These are phyloP conservation scores for Arabidopsis hybrid DNA, from an alignment of 441 rosid genomes.

Conservation along the genomic window DNA sequence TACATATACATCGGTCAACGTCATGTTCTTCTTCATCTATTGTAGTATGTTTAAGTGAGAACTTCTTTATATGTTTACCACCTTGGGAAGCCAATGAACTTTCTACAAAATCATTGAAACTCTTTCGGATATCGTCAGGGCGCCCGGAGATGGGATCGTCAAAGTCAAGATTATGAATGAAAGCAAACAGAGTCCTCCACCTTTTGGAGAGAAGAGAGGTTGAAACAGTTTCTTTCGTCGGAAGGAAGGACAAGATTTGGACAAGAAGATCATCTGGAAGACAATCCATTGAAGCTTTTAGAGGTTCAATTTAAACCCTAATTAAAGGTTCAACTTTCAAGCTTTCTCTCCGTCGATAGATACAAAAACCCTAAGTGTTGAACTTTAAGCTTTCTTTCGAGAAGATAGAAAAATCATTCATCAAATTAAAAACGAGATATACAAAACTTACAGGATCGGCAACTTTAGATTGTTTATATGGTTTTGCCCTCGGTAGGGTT, in stretches of 20 bases:
- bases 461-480: no score
- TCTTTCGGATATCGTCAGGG: neutral
- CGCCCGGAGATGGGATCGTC: neutral
- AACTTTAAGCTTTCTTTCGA: no score
- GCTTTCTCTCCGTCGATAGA: no score
- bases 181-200: neutral
- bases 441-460: no score
- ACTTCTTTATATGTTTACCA: neutral
- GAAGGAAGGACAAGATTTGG: neutral
- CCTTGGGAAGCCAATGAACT: neutral
- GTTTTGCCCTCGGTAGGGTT: no score
- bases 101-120: neutral
- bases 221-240: neutral
- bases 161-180: neutral
- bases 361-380: no score
- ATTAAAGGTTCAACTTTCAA: no score
- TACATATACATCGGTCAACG: neutral
- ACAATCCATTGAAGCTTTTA: neutral
- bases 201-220: neutral
- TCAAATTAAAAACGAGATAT: no score
- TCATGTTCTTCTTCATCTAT: no score
- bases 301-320: no score
- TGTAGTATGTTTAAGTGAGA: neutral
- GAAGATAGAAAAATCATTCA: no score
- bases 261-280: neutral